A percentile compares a stretch with the other conserved stretches of the same genome.
phyloP scores from a whole-genome alignment of 495 filamentous ascomycete genomes.

The Diplogelasinospora grovesii region DNA sequence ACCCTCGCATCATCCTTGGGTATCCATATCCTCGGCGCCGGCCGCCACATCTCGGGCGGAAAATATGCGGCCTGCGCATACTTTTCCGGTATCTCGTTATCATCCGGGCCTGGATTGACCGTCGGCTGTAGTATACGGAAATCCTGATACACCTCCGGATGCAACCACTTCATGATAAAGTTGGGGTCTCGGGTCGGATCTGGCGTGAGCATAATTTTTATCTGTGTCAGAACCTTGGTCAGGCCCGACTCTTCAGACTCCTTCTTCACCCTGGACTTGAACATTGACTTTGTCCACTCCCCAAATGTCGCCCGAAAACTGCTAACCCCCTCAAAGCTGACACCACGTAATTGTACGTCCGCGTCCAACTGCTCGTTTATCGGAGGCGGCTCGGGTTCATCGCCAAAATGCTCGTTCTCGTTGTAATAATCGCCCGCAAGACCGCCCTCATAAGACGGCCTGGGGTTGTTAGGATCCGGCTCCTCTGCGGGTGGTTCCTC shows the following conservation, averaged over 20 bases:
- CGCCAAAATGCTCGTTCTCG: constrained; percentile 23
- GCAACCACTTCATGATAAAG: constrained; percentile 52
- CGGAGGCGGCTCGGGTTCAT: constrained; percentile 16
- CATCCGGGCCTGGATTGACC: constrained; percentile 36
- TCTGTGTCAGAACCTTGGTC: constrained; percentile 15
- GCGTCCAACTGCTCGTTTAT: constrained; percentile 23
- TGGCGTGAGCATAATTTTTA: constrained; percentile 19
- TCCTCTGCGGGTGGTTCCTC: constrained; percentile 21
- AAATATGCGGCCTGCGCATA: constrained; percentile 54
- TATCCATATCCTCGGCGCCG: constrained; percentile 61
- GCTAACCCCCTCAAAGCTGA: constrained; percentile 29
- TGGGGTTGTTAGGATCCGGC: constrained; percentile 13
- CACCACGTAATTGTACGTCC: constrained; percentile 25
- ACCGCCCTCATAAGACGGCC: constrained; percentile 11
- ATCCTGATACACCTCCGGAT: constrained; percentile 58
- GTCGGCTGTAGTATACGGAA: constrained; percentile 57
- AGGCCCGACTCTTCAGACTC: constrained; percentile 16
- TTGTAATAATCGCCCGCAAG: constrained; percentile 36
- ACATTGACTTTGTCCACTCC: constrained; percentile 12
- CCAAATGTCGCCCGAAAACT: constrained; percentile 17
- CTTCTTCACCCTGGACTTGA: constrained; percentile 11
- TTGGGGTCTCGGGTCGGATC: constrained; percentile 21
- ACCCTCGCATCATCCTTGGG: constrained; percentile 61
- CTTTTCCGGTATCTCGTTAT: constrained; percentile 45
- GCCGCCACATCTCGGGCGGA: constrained; percentile 58